These are phyloP conservation scores for Prunus persica DNA, from an alignment of 306 rosid genomes.

Conservation along the genomic window Prunus_persica_NCBIv2 NC_034010.1:4512001-4512500, in stretches of 20 bases:
- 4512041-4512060: slow-evolving; percentile 19
- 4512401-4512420: too few species aligned
- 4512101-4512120: not conserved
- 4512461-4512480: too few species aligned
- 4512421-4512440: too few species aligned
- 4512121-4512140: slow-evolving; percentile 23
- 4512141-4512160: slow-evolving; percentile 4
- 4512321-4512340: too few species aligned
- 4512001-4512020: slow-evolving; percentile 27
- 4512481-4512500: too few species aligned
- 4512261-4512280: not conserved
- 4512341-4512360: too few species aligned
- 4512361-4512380: too few species aligned
- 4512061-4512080: slow-evolving; percentile 24
- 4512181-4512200: slow-evolving; percentile 16
- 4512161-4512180: slow-evolving; percentile 12
- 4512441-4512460: too few species aligned
- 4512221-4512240: not conserved
- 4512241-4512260: too few species aligned
- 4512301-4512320: too few species aligned
- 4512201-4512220: not conserved
- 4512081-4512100: not conserved
- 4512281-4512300: not conserved
- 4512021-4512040: slow-evolving; percentile 41
- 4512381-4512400: too few species aligned